These are phyloP conservation scores for Penicillium sp. DNA, from an alignment of 2,329 filamentous ascomycete genomes.

Conservation along the genomic window DNA sequence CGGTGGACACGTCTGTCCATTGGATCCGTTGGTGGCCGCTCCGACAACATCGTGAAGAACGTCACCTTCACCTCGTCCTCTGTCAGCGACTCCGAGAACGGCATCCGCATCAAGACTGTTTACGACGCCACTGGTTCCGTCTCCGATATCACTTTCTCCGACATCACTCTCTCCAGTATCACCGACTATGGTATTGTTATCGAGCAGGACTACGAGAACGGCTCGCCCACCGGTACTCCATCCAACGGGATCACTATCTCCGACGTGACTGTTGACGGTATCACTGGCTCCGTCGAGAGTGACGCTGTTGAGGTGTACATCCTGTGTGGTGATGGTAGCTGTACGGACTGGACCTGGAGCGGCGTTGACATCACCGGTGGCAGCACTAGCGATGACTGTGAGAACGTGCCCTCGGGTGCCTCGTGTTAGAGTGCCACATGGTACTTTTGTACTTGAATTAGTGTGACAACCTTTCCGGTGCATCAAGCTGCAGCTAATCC, in stretches of 20 bases:
- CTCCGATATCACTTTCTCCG: constrained; percentile 51
- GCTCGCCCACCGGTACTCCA: constrained; percentile 41
- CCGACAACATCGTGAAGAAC: constrained; percentile 54
- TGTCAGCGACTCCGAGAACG: constrained; percentile 8
- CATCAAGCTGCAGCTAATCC: not conserved
- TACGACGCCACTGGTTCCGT: constrained; percentile 54
- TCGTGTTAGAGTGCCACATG: constrained; percentile 24
- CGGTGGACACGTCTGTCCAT: constrained; percentile 52
- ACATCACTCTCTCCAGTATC: constrained; percentile 53
- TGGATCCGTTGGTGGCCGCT: constrained; percentile 58
- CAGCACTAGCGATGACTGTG: constrained; percentile 43
- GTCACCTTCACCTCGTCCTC: constrained; percentile 36
- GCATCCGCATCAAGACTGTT: constrained; percentile 50
- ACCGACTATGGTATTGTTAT: constrained; percentile 53
- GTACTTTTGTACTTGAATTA: not conserved
- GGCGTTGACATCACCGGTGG: constrained; percentile 54
- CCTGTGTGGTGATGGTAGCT: constrained; percentile 55
- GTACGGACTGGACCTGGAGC: constrained; percentile 56
- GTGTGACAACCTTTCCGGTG: not conserved
- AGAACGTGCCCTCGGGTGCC: constrained; percentile 41
- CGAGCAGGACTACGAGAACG: constrained; percentile 59
- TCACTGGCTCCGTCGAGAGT: constrained; percentile 37
- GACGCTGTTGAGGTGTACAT: constrained; percentile 51
- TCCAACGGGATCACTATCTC: constrained; percentile 44
- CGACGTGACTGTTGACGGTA: constrained; percentile 36